Evolutionary conservation across 495 filamentous ascomycete genomes (phyloP), one percentile per base, ranked within the genome.

Genomic region (Podospora fimiseda): DNA sequence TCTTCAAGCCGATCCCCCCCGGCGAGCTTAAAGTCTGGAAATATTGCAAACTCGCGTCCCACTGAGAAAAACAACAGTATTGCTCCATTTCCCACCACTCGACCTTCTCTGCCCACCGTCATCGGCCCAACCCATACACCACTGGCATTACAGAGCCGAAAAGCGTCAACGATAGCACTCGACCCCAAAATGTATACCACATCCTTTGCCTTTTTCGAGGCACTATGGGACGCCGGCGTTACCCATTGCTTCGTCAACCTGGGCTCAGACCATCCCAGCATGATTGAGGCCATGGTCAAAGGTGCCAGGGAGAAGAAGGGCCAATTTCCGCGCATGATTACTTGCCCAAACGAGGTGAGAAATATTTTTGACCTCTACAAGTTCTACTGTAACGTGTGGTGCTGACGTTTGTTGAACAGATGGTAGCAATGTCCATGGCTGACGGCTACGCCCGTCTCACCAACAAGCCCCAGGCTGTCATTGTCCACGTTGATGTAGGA

Each of bases 401-500:
- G 24, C 48, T 56, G 13, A 62, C 66, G 49, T 21, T 15, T n/a
- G n/a, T 14, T 16, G 9, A 22, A 27, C 42, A 95, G 88, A 97
- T 96, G 92, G 92, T 97, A 3, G 92, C 92, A 44, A 82, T 97
- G 55, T 96, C 91, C 44, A 95, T 95, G 87, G 92, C 92, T 16
- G 91, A 97, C 65, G 92, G 90, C 55, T 96, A 91, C 65, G 92
- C 92, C 2, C 88, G 91, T 43, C 69, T 91, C 6, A 95, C 90
- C 16, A 80, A 83, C 47, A 83, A 89, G 55, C 88, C 90, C 0
- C 92, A 97, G 67, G 87, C 84, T 52, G 91, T 97, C 2, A 92
- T 97, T 53, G 86, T 97, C 2, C 92, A 97, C 67, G 92, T 97
- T 50, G 92, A 97, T 64, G 92, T 97, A 11, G 92, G 92, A 36